Base-by-base conservation (phyloP, 2,329 filamentous ascomycete species). In the Dothidotthia symphoricarpi region DNA sequence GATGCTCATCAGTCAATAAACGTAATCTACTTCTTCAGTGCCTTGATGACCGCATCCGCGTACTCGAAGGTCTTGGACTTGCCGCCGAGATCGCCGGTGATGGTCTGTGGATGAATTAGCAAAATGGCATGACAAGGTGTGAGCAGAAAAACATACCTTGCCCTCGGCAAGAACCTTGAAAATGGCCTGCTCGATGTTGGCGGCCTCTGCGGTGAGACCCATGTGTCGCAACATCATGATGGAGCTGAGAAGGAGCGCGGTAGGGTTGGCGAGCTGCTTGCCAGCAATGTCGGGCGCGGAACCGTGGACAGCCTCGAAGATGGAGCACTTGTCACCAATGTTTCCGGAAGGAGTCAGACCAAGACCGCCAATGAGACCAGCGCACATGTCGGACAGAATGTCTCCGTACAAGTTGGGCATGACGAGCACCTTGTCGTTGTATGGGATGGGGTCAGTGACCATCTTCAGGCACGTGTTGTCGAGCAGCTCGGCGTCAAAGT, bases 201-300 rank as follows among this genome's bases (percentile, higher is more conserved):
- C 70, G 56, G 93, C 93, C 69, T 97, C 83, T 50, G 88, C 78
- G 70, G 75, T 83, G 52, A 98, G 79, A 63, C 86, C 83, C 91
- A 98, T 97, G 76, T 98, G 93, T 72, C 93, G 85, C 79, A 98
- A 75, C 93, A 98, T 97, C 93, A 98, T 97, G 76, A 97, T 93
- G 70, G 87, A 94, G 71, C 82, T 88, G 64, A 97, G 85, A 53
- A 98, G 82, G 58, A 98, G 83, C 43, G 93, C 93, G 46, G 93
- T 97, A 49, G 93, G 93, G 81, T 98, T 98, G 64, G 93, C 93
- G 57, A 97, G 85, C 55, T 81, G 86, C 82, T 96, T 89, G 71
- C 91, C 91, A 53, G 88, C 89, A 69, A 97, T 97, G 71, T 97
- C 91, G 45, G 91, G 91, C 44, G 91, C 91, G 53, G 89, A 95